These are phyloP conservation scores for Strobilomyces confusus DNA, from an alignment of 768 basidiomycete genomes.

Conservation along the genomic window DNA sequence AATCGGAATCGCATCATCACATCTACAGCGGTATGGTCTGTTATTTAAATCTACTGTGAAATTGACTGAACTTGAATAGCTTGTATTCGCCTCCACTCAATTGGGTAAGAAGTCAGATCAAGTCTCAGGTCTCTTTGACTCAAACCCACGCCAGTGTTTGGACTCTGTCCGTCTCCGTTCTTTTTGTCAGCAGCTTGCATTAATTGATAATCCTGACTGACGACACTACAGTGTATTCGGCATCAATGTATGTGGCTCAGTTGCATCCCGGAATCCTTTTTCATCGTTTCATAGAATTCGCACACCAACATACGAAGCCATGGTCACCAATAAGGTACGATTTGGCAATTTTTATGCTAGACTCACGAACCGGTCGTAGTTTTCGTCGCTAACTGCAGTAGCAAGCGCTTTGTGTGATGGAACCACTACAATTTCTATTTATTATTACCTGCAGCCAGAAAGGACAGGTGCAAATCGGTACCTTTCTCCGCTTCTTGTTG, in stretches of 20 bases:
- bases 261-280: too few species aligned
- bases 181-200: not conserved
- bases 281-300: constrained; percentile 5
- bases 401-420: constrained; percentile 19
- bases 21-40: constrained; percentile 11
- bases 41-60: not conserved
- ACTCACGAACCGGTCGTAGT: constrained; percentile 2
- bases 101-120: constrained; percentile 7
- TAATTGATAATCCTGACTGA: not conserved
- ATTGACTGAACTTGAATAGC: constrained; percentile 6
- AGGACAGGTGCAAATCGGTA: constrained; percentile 1
- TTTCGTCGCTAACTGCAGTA: constrained; percentile 2
- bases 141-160: constrained; percentile 8
- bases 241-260: constrained; percentile 5
- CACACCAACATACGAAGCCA: constrained; percentile 2
- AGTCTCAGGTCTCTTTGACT: not conserved
- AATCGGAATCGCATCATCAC: constrained; percentile 14
- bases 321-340: constrained; percentile 6
- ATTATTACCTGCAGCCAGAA: not conserved
- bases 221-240: not conserved
- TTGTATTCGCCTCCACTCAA: constrained; percentile 11
- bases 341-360: not conserved
- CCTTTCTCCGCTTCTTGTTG: not conserved
- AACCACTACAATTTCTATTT: constrained; percentile 11
- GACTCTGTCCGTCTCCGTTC: constrained; percentile 9